Evolutionary conservation across 345 rosid species (phyloP), one percentile per base, ranked within the genome.

Genomic region (Cardiospermum halicacabum): DNA sequence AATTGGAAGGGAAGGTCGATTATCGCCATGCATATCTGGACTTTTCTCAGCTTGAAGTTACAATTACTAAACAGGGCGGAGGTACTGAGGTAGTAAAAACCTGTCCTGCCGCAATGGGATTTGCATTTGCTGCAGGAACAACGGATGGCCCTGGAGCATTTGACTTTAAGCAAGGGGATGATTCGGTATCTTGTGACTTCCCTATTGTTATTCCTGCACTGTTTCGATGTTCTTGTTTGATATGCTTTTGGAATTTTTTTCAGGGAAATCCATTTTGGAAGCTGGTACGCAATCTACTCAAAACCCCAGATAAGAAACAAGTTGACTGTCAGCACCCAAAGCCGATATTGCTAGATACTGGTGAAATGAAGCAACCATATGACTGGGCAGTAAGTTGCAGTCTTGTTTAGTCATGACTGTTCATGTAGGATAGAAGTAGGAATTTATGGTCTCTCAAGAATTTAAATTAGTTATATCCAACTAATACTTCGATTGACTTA

Each of bases 71-170:
- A 62, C 66, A 73, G 62, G 87, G 78, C 55, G 92, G 96, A 71
- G 85, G 77, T 64, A 82, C 96, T 45, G 89, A 84, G 76, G 78
- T 71, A 16, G 91, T 82, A 31, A 87, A 80, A 74, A 94, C 97
- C 53, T 91, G 99, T 76, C 99, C 96, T 57, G 99, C 96, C 60
- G 95, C 99, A 55, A 83, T 94, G 97, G 99, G 99, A 18, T 94
- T 94, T 64, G 89, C 78, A 69, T 89, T 94, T 83, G 97, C 97
- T 18, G 99, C 97, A 4, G 97, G 99, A 76, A 94, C 99, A 25
- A 94, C 97, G 12, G 99, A 94, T 83, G 99, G 99, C 57, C 99
- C 96, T 36, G 99, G 99, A 66, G 99, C 99, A 77, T 94, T 94
- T 78, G 97, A 85, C 80, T 94, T 94, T 74, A 85, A 81, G 72